phyloP scores from a whole-genome alignment of 73 alveolate species.

The Paramecium primaurelia region DNA sequence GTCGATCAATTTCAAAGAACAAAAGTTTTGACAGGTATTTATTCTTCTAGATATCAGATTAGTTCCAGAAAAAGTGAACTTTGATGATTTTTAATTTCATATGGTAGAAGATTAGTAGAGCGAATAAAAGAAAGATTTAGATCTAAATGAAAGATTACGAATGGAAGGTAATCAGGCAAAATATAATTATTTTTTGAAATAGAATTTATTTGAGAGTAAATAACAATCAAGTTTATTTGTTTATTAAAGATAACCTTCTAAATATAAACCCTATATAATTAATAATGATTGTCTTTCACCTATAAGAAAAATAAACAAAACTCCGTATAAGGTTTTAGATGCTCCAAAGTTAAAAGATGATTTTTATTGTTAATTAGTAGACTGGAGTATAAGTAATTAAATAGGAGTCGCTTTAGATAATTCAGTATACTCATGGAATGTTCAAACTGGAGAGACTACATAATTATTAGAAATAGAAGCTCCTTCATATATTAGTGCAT shows the following conservation, averaged over 20 bases:
- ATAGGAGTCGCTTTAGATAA: constrained; percentile 55
- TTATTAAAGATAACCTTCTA: not conserved
- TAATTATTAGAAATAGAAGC: constrained; percentile 67
- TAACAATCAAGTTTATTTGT: not conserved
- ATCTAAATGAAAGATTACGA: not conserved
- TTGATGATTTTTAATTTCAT: not conserved
- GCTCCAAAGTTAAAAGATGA: constrained; percentile 96
- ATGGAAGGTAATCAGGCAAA: not conserved
- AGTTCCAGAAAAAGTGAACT: constrained; percentile 16
- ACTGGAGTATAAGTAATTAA: constrained; percentile 44
- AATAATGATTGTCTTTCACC: constrained; percentile 1
- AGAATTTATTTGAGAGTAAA: not conserved
- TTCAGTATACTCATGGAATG: constrained; percentile 49
- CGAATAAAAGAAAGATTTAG: not conserved
- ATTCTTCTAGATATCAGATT: not conserved
- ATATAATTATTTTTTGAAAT: not conserved
- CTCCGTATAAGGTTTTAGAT: constrained; percentile 94
- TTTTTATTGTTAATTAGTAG: constrained; percentile 53
- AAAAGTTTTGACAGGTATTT: not conserved
- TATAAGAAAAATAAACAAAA: constrained; percentile 79
- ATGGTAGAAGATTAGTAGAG: not conserved
- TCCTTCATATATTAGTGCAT: constrained; percentile 66
- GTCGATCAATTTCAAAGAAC: not conserved
- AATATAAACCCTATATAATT: not conserved
- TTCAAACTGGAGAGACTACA: constrained; percentile 66